Base-by-base conservation (phyloP, 1,284 basidiomycete genomes). In the Naganishia albida region DNA sequence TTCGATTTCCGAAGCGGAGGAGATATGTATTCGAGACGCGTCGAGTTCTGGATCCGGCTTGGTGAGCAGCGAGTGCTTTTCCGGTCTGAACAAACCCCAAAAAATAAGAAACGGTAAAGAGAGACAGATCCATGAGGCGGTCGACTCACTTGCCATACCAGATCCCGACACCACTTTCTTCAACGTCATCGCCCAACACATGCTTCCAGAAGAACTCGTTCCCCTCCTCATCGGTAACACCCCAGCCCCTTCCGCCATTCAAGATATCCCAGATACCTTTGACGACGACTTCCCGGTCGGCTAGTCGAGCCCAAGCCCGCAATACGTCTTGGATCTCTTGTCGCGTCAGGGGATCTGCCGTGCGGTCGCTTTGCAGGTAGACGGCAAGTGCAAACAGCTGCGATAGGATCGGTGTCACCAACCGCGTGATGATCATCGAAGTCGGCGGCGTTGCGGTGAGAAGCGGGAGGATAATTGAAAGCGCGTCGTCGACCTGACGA, bases 371-470 rank as follows among this genome's bases (percentile, higher is more conserved):
- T 25, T 85, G 81, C 20, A 92, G 72, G 62, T 85, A 78, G 53
- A 81, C 81, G 4, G 83, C 77, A 3, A 93, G 80, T 1, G 85
- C 82, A 74, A 91, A 91, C 2, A 94, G 74, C 1, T 85, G 78
- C 0, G 87, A 79, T 0, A 88, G 71, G 51, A 93, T 84, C 0
- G 90, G 88, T 2, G 86, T 85, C 16, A 93, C 76, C 7, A 92
- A 71, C 16, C 80, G 77, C 0, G 86, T 82, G 51, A 90, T 83
- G 43, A 90, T 82, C 2, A 79, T 76, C 0, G 89, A 87, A 0
- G 88, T 87, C 2, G 90, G 90, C 68, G 93, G 90, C 6, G 87
- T 85, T 69, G 91, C 89, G 7, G 85, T 82, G 2, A 91, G 76
- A 26, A 91, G 79, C 0, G 73, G 70, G 2, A 74, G 81, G 62